phyloP scores from a whole-genome alignment of 768 basidiomycete species.

The Trichaptum fuscoviolaceum region DNA sequence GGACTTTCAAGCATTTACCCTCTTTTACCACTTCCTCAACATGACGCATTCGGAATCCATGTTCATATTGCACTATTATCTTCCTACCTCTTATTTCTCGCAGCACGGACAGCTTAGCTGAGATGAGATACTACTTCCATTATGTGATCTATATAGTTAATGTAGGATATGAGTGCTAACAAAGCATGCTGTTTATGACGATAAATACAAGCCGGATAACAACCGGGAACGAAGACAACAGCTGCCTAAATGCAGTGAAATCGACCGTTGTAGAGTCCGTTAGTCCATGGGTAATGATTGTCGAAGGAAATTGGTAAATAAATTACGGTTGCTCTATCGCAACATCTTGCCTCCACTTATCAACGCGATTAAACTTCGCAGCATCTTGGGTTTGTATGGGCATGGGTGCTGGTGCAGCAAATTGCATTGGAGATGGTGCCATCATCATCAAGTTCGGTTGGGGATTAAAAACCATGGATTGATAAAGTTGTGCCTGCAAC shows the following conservation, averaged over 20 bases:
- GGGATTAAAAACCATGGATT: conserved; percentile 65
- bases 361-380: conserved; percentile 65
- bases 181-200: not conserved
- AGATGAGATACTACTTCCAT: not conserved
- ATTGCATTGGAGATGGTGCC: conserved; percentile 27
- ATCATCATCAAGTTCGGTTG: conserved; percentile 57
- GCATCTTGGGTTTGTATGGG: conserved; percentile 38
- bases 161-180: not conserved
- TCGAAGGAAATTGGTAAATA: conserved; percentile 7
- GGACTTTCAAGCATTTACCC: conserved; percentile 30
- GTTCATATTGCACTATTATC: not conserved
- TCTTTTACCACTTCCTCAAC: not conserved
- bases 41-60: not conserved
- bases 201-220: not conserved
- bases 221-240: not conserved
- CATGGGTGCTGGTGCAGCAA: conserved; percentile 58
- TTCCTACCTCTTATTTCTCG: not conserved
- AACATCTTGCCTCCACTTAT: conserved; percentile 78
- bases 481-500: conserved; percentile 74
- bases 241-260: not conserved
- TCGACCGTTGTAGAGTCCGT: not conserved
- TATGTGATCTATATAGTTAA: not conserved
- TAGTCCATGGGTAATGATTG: conserved; percentile 1
- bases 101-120: not conserved
- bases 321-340: conserved; percentile 40